Evolutionary conservation across 805 yeast genomes (phyloP).

Genomic region (Blastobotrys mokoenaii): DNA sequence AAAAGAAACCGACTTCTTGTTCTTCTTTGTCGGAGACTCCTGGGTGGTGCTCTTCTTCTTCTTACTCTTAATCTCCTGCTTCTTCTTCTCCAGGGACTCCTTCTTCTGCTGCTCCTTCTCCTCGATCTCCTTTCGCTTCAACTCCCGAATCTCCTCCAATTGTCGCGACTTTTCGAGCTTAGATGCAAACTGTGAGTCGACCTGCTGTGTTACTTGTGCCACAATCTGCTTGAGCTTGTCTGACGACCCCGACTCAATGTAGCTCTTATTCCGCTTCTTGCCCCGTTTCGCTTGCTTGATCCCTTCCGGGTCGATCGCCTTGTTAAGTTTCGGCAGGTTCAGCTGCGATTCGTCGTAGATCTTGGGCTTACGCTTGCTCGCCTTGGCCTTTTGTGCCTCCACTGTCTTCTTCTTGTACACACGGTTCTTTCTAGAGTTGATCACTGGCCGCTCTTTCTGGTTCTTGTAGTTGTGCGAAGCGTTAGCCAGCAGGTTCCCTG

Average conservation of each 20-base stretch:
- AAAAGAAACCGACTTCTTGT: slow-evolving; percentile 14
- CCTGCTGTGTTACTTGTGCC: slow-evolving; percentile 71
- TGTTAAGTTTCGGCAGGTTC: slow-evolving; percentile 70
- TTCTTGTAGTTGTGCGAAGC: slow-evolving; percentile 10
- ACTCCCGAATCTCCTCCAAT: slow-evolving; percentile 81
- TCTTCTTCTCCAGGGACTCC: slow-evolving; percentile 64
- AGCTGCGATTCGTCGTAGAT: slow-evolving; percentile 68
- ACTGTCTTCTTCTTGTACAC: slow-evolving; percentile 9
- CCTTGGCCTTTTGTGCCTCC: slow-evolving; percentile 6
- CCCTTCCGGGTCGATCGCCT: slow-evolving; percentile 75
- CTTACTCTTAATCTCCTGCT: slow-evolving; percentile 64
- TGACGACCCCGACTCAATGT: slow-evolving; percentile 40
- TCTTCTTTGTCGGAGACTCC: slow-evolving; percentile 7
- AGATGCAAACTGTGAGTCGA: slow-evolving; percentile 73
- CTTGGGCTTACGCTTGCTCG: slow-evolving; percentile 22
- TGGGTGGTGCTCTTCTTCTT: slow-evolving; percentile 22
- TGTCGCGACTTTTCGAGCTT: slow-evolving; percentile 85
- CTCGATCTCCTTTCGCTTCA: slow-evolving; percentile 81
- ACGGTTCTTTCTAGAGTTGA: slow-evolving; percentile 8
- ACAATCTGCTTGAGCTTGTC: slow-evolving; percentile 67
- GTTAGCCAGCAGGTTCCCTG: slow-evolving; percentile 17
- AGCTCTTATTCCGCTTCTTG: slow-evolving; percentile 58
- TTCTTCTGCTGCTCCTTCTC: slow-evolving; percentile 65
- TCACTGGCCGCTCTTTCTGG: slow-evolving; percentile 6
- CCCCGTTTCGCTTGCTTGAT: slow-evolving; percentile 58